Evolutionary conservation across 2,329 filamentous ascomycete genomes (phyloP).

Genomic region (Cytospora piceicola): DNA sequence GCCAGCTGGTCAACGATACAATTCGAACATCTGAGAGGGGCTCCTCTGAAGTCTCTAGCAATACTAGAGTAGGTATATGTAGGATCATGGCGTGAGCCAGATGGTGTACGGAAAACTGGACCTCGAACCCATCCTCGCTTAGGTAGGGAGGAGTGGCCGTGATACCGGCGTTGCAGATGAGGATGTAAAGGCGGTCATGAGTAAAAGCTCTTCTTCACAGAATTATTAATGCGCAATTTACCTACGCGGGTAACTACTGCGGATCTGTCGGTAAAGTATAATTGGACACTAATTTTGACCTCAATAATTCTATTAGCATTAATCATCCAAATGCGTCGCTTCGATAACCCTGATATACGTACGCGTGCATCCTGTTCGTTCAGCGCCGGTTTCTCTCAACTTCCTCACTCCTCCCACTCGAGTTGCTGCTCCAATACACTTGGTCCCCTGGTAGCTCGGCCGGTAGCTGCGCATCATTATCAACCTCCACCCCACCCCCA

Average conservation of each 20-base stretch:
- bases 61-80: conserved; percentile 38
- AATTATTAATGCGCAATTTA: background rate
- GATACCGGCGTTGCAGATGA: conserved; percentile 41
- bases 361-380: background rate
- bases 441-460: conserved; percentile 23
- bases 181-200: conserved; percentile 38
- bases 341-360: background rate
- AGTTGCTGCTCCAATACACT: background rate
- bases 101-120: conserved; percentile 46
- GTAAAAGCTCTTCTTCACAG: conserved; percentile 6
- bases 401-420: background rate
- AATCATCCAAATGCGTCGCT: background rate
- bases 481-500: conserved; percentile 10
- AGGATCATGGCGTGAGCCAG: conserved; percentile 47
- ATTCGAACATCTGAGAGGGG: conserved; percentile 36
- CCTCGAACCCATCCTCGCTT: conserved; percentile 44
- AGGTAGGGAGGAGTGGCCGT: conserved; percentile 40
- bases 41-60: conserved; percentile 34
- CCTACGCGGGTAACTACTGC: too few species aligned
- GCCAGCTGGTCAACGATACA: conserved; percentile 35
- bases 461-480: conserved; percentile 6
- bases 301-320: background rate
- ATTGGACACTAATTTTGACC: background rate
- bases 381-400: background rate
- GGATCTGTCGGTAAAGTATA: too few species aligned